Percentiles rank a stretch among this genome's conserved stretches.
phyloP scores from a whole-genome alignment of 2,329 filamentous ascomycete species.

The Chalara sp. region DNA sequence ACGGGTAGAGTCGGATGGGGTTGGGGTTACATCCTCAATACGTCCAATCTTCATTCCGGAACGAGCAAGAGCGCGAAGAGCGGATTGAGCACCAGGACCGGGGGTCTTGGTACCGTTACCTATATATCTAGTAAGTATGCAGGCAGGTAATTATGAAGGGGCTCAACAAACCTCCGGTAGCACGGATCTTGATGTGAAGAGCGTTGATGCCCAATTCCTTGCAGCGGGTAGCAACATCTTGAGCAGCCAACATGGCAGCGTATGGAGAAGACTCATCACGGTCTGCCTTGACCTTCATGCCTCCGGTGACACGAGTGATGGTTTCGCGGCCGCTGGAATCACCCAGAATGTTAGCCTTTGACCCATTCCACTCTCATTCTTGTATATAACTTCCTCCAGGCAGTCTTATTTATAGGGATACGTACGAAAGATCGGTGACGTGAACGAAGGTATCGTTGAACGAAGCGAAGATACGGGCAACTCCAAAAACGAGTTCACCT shows the following conservation, averaged over 20 bases:
- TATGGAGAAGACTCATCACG: slow-evolving; percentile 99
- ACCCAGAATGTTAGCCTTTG: slow-evolving; percentile 59
- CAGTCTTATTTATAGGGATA: slow-evolving; percentile 26
- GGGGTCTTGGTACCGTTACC: slow-evolving; percentile 99
- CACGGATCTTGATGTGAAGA: slow-evolving; percentile 99
- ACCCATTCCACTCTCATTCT: slow-evolving; percentile 26
- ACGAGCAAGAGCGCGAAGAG: slow-evolving; percentile 96
- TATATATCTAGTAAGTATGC: slow-evolving; percentile 26
- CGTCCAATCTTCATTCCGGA: slow-evolving; percentile 99
- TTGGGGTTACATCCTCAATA: slow-evolving; percentile 99
- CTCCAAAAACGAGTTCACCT: slow-evolving; percentile 74
- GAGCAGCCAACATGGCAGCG: slow-evolving; percentile 99
- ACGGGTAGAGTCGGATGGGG: slow-evolving; percentile 97
- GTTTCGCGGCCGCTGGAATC: slow-evolving; percentile 95
- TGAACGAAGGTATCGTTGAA: slow-evolving; percentile 76
- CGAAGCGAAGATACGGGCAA: slow-evolving; percentile 74
- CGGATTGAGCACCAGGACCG: slow-evolving; percentile 97
- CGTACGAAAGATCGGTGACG: slow-evolving; percentile 95
- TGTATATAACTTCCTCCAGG: slow-evolving; percentile 8
- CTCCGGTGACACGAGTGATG: slow-evolving; percentile 99
- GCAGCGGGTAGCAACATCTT: slow-evolving; percentile 91
- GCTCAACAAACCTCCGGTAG: slow-evolving; percentile 72
- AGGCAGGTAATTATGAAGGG: not conserved
- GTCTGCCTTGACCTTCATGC: slow-evolving; percentile 99
- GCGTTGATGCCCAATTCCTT: slow-evolving; percentile 84